phyloP scores from a whole-genome alignment of 2,329 filamentous ascomycete genomes.

The Xylariaceae sp. region DNA sequence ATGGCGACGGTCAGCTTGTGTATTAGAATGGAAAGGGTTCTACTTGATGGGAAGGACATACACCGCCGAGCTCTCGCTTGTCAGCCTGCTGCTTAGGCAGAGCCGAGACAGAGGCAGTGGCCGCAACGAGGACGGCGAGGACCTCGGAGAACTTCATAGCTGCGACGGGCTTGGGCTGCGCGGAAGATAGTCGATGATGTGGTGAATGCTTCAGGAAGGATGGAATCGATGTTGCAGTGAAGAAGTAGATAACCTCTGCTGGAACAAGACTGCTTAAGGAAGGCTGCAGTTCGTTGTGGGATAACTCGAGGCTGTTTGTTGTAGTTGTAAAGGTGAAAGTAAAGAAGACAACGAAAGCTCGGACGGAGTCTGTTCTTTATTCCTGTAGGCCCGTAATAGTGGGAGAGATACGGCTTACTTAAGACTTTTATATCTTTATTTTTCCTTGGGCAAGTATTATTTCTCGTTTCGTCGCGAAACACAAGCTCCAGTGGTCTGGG shows the following conservation, averaged over 20 bases:
- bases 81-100: conserved; percentile 29
- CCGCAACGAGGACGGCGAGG: conserved; percentile 24
- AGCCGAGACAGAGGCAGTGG: conserved; percentile 24
- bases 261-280: background rate
- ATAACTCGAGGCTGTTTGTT: background rate
- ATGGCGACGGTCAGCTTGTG: background rate
- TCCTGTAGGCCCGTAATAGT: too few relatives aligned
- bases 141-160: conserved; percentile 28
- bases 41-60: conserved; percentile 31
- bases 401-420: too few relatives aligned
- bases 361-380: too few relatives aligned
- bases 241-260: background rate
- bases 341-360: background rate
- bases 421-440: too few relatives aligned
- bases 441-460: too few relatives aligned
- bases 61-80: conserved; percentile 43
- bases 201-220: background rate
- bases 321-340: background rate
- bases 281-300: background rate
- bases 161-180: background rate
- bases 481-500: too few relatives aligned
- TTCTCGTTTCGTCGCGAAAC: too few relatives aligned
- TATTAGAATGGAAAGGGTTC: background rate
- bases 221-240: background rate
- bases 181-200: conserved; percentile 4